These are phyloP conservation scores for Ogataea philodendri DNA, from an alignment of 805 yeast species.

Conservation along the genomic window DNA sequence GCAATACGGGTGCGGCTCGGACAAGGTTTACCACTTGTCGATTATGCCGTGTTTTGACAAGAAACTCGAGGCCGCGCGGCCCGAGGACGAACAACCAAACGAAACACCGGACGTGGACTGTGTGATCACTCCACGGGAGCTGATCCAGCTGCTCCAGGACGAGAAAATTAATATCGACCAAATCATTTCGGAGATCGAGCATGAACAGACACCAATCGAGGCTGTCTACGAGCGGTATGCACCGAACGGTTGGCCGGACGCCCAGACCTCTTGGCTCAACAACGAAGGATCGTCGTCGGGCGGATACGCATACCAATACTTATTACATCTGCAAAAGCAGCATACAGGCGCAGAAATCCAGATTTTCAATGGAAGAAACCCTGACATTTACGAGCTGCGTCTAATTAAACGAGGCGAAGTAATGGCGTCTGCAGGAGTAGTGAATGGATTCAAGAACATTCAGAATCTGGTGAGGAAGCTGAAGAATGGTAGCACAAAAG, in stretches of 20 bases:
- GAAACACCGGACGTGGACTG: conserved; percentile 73
- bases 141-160: conserved; percentile 68
- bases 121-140: conserved; percentile 88
- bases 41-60: conserved; percentile 98
- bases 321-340: conserved; percentile 39
- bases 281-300: conserved; percentile 85
- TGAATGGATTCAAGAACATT: conserved; percentile 91
- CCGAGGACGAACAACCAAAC: conserved; percentile 47
- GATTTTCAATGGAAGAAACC: conserved; percentile 63
- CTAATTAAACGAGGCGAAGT: conserved; percentile 40
- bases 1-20: conserved; percentile 30
- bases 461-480: conserved; percentile 88
- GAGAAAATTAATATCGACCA: conserved; percentile 40
- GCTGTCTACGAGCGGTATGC: conserved; percentile 36
- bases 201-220: conserved; percentile 15
- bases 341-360: conserved; percentile 30
- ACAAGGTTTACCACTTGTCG: conserved; percentile 69
- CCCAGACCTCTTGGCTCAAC: conserved; percentile 62
- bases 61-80: conserved; percentile 89
- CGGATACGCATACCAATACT: conserved; percentile 77
- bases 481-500: conserved; percentile 37
- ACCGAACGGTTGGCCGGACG: conserved; percentile 63
- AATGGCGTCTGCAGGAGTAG: conserved; percentile 59
- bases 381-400: conserved; percentile 70
- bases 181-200: conserved; percentile 19